These are phyloP conservation scores for Dryas drummondii DNA, from an alignment of 306 rosid genomes.

Conservation along the genomic window DNA sequence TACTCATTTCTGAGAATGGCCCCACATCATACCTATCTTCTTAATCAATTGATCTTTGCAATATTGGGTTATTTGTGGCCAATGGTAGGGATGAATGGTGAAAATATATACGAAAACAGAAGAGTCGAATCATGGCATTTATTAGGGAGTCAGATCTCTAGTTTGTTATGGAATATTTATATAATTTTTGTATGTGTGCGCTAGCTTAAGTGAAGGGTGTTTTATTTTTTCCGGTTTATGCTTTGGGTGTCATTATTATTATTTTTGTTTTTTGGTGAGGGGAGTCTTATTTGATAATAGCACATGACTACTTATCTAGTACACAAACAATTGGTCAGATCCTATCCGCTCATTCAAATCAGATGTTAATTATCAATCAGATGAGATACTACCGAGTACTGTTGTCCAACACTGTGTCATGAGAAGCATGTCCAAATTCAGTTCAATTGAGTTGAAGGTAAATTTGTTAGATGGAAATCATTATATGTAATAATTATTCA, in stretches of 20 bases:
- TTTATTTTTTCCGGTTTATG: neutral
- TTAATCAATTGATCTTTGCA: neutral
- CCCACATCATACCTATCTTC: neutral
- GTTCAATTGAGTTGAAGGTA: slow-evolving; percentile 12
- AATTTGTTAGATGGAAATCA: slow-evolving; percentile 25
- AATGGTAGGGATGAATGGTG: neutral
- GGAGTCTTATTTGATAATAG: neutral
- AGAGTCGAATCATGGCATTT: neutral
- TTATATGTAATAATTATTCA: neutral
- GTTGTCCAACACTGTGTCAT: slow-evolving; percentile 22
- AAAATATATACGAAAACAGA: neutral
- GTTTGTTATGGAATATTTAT: neutral
- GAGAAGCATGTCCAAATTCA: neutral
- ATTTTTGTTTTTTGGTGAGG: too few species aligned
- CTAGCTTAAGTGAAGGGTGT: neutral
- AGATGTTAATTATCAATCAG: neutral
- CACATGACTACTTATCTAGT: neutral
- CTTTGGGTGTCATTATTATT: neutral
- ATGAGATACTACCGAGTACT: neutral
- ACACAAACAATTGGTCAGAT: neutral
- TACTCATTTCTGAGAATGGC: neutral
- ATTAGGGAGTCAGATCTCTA: neutral
- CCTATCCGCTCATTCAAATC: neutral
- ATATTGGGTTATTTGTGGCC: neutral
- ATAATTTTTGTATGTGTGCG: neutral